These are phyloP conservation scores for Telfairia occidentalis DNA, from an alignment of 331 rosid species.

Conservation along the genomic window DNA sequence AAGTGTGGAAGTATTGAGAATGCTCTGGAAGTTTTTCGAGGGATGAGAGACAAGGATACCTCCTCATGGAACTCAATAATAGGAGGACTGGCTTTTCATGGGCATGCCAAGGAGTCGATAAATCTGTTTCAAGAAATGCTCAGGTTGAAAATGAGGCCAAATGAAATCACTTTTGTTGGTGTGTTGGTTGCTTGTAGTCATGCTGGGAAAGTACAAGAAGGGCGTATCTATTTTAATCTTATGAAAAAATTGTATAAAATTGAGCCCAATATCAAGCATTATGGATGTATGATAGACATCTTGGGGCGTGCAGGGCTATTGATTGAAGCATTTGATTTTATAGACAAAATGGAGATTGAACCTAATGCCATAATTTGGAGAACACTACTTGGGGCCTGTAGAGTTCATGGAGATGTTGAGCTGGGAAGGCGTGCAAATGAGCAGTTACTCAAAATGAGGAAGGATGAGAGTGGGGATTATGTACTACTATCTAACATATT, in stretches of 20 bases:
- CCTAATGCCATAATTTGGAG: slow-evolving; percentile 19
- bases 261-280: slow-evolving; percentile 17
- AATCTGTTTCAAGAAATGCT: slow-evolving; percentile 13
- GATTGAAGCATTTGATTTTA: slow-evolving; percentile 16
- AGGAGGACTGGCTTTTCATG: slow-evolving; percentile 18
- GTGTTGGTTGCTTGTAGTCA: slow-evolving; percentile 21
- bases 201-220: slow-evolving; percentile 19
- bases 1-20: slow-evolving; percentile 37
- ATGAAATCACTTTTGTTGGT: slow-evolving; percentile 17
- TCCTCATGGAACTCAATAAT: slow-evolving; percentile 18
- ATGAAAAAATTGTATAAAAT: slow-evolving; percentile 10
- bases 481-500: slow-evolving; percentile 14
- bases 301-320: slow-evolving; percentile 14
- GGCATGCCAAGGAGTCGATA: slow-evolving; percentile 10
- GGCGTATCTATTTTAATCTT: slow-evolving; percentile 8
- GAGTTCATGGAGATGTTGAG: slow-evolving; percentile 17
- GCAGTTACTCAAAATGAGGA: slow-evolving; percentile 9
- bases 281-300: slow-evolving; percentile 20
- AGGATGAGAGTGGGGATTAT: slow-evolving; percentile 20
- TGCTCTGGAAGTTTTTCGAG: slow-evolving; percentile 8
- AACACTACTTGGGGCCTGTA: slow-evolving; percentile 17
- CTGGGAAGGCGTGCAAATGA: slow-evolving; percentile 16
- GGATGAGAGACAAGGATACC: slow-evolving; percentile 8
- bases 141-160: slow-evolving; percentile 17
- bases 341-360: slow-evolving; percentile 13